A percentile compares a stretch with the other conserved stretches of the same genome.
phyloP scores from a whole-genome alignment of 805 yeast species.

The Metschnikowia lunata region DNA sequence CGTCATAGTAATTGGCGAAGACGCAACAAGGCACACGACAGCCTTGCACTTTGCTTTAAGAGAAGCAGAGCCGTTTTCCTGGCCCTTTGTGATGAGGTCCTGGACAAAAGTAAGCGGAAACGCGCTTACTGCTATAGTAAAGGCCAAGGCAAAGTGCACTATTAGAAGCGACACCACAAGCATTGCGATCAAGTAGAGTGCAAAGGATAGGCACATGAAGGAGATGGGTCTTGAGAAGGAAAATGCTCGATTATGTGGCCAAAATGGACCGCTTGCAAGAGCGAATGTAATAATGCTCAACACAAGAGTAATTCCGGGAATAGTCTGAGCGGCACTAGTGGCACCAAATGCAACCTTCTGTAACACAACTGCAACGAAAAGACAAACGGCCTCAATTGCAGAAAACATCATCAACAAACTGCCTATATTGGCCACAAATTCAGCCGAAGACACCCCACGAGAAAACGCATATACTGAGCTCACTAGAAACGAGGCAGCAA shows the following conservation, averaged over 20 bases:
- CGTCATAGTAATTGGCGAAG: conserved; percentile 49
- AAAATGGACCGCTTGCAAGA: background rate
- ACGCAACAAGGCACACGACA: conserved; percentile 32
- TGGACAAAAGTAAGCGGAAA: conserved; percentile 69
- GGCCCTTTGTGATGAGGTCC: conserved; percentile 22
- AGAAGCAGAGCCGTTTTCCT: conserved; percentile 3
- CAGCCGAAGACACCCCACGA: conserved; percentile 31
- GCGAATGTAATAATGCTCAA: conserved; percentile 5
- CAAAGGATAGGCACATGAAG: conserved; percentile 39
- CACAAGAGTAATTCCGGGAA: background rate
- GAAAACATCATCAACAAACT: conserved; percentile 26
- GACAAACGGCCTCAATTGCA: conserved; percentile 23
- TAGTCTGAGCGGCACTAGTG: background rate
- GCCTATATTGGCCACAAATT: conserved; percentile 21
- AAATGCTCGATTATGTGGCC: background rate
- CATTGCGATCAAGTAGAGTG: conserved; percentile 56
- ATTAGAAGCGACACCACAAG: conserved; percentile 70
- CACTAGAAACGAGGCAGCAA: conserved; percentile 65
- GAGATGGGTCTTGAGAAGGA: conserved; percentile 21
- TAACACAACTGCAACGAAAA: conserved; percentile 21
- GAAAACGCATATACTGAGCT: conserved; percentile 58
- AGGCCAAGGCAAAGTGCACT: conserved; percentile 79
- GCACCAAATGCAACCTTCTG: conserved; percentile 21
- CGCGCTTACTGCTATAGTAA: conserved; percentile 62
- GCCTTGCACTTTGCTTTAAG: conserved; percentile 23